phyloP scores from a whole-genome alignment of 129 eudicot genomes.

The Logfia minima region DNA sequence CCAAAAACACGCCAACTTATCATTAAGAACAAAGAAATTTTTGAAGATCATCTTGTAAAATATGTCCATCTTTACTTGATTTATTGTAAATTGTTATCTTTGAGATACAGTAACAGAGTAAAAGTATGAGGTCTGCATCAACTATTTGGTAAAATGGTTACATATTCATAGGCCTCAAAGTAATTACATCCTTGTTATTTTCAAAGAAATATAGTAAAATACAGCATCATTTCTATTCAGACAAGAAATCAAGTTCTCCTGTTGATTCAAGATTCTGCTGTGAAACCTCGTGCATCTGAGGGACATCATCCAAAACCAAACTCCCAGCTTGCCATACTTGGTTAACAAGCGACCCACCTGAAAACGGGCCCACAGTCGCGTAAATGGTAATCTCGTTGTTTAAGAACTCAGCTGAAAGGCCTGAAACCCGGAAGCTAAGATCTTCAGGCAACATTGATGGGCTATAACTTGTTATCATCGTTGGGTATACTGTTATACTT shows the following conservation, averaged over 20 bases:
- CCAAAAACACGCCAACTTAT: neutral
- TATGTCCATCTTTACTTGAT: constrained; percentile 10
- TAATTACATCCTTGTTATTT: neutral
- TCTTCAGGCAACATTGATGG: constrained; percentile 53
- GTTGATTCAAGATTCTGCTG: constrained; percentile 49
- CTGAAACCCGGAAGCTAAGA: constrained; percentile 58
- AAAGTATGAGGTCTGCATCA: constrained; percentile 43
- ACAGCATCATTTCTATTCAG: constrained; percentile 1
- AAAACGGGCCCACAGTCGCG: constrained; percentile 58
- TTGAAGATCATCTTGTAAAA: neutral
- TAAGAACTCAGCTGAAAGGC: constrained; percentile 49
- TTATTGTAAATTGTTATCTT: constrained; percentile 40
- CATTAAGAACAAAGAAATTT: neutral
- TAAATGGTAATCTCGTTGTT: constrained; percentile 51
- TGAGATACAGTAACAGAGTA: constrained; percentile 43
- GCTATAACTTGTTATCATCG: constrained; percentile 45
- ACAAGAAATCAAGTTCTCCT: constrained; percentile 47
- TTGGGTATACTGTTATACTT: constrained; percentile 38
- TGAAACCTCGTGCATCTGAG: constrained; percentile 54
- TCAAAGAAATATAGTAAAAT: neutral
- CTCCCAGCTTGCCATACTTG: constrained; percentile 65
- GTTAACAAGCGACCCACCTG: constrained; percentile 43
- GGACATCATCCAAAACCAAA: constrained; percentile 45
- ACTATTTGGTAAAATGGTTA: constrained; percentile 16
- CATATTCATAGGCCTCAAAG: constrained; percentile 32